These are phyloP conservation scores for Clarireedia homoeocarpa DNA, from an alignment of 2,329 filamentous ascomycete genomes.

Conservation along the genomic window DNA sequence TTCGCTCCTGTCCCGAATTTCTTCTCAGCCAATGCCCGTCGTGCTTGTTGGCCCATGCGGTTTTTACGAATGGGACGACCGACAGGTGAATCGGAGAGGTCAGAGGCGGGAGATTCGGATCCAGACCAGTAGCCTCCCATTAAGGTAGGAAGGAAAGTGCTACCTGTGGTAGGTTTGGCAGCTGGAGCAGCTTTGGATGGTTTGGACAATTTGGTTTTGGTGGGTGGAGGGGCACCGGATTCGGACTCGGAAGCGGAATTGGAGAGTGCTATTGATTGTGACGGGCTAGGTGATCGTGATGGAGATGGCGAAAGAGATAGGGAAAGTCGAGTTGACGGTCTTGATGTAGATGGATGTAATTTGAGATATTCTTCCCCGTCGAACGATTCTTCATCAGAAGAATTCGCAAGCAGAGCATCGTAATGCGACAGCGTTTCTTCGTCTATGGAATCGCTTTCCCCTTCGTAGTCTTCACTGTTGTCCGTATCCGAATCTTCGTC, in stretches of 20 bases:
- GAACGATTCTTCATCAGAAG: constrained; percentile 27
- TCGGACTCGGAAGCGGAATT: constrained; percentile 2
- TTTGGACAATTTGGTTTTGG: constrained; percentile 16
- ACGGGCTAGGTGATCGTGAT: constrained; percentile 14
- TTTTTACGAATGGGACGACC: constrained; percentile 59
- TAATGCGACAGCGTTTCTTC: constrained; percentile 24
- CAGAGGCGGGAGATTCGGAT: constrained; percentile 57
- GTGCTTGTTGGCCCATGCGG: constrained; percentile 66
- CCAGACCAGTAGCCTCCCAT: constrained; percentile 76
- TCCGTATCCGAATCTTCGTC: background rate
- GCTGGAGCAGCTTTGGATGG: constrained; percentile 10
- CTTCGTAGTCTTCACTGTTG: constrained; percentile 10
- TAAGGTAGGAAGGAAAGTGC: constrained; percentile 66
- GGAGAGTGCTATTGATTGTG: background rate
- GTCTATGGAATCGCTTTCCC: constrained; percentile 19
- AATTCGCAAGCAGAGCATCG: constrained; percentile 25
- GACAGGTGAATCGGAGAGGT: constrained; percentile 51
- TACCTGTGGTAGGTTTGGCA: constrained; percentile 22
- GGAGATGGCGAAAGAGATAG: constrained; percentile 18
- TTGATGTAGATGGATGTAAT: constrained; percentile 8
- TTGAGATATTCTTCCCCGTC: constrained; percentile 19
- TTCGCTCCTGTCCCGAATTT: constrained; percentile 63
- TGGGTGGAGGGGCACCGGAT: constrained; percentile 1
- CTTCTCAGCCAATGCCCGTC: constrained; percentile 72
- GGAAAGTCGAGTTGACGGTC: constrained; percentile 12